Evolutionary conservation across 345 rosid genomes (phyloP).

Genomic region (Populus tremula): DNA sequence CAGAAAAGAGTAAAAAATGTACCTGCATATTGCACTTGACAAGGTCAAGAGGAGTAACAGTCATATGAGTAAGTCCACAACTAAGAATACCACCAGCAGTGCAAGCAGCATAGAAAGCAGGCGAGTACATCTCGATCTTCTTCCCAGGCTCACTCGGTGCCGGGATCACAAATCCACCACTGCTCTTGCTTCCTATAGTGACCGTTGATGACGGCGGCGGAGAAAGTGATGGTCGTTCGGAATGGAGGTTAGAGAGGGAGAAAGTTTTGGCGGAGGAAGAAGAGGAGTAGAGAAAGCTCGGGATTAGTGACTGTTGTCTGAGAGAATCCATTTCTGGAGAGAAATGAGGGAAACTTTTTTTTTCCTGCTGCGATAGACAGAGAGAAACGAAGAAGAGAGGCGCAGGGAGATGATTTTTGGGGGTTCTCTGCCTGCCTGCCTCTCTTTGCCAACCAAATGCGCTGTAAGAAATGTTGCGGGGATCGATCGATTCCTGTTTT

Average conservation of each 20-base stretch:
- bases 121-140: constrained; percentile 86
- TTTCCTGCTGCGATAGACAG: not conserved
- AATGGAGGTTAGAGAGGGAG: constrained; percentile 22
- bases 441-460: constrained; percentile 36
- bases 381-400: not conserved
- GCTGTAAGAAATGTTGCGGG: not conserved
- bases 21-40: constrained; percentile 99
- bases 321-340: constrained; percentile 45
- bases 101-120: constrained; percentile 85
- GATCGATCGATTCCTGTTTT: constrained; percentile 25
- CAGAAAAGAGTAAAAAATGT: not conserved
- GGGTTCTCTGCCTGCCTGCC: not conserved
- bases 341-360: not conserved
- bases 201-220: constrained; percentile 18
- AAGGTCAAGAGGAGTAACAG: constrained; percentile 96
- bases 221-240: constrained; percentile 22
- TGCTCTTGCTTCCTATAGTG: constrained; percentile 1
- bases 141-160: constrained; percentile 67
- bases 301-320: constrained; percentile 52
- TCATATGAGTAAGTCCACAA: constrained; percentile 94
- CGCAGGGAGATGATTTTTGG: not conserved
- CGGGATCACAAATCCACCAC: constrained; percentile 34
- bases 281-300: constrained; percentile 61
- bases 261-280: constrained; percentile 35
- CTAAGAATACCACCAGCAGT: constrained; percentile 85